phyloP scores from a whole-genome alignment of 805 yeast species.

The Ogataea naganishii region DNA sequence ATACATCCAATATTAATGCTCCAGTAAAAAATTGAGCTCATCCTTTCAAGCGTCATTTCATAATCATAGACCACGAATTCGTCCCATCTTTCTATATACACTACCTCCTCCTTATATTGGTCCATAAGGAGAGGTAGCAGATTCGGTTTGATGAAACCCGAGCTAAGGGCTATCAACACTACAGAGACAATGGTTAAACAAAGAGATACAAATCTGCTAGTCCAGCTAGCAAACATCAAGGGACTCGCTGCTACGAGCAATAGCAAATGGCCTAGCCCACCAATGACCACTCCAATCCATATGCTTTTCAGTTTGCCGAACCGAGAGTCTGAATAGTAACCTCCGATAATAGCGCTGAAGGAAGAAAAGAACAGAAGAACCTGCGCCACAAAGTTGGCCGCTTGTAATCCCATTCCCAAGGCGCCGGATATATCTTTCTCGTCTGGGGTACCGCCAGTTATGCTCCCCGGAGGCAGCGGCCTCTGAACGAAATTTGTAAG shows the following conservation, averaged over 20 bases:
- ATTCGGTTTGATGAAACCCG: slow-evolving; percentile 48
- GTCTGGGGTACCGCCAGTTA: slow-evolving; percentile 19
- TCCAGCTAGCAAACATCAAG: slow-evolving; percentile 11
- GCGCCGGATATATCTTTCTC: slow-evolving; percentile 39
- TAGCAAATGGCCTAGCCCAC: slow-evolving; percentile 36
- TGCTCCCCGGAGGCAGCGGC: slow-evolving; percentile 37
- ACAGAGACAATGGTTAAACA: slow-evolving; percentile 29
- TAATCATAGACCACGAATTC: slow-evolving; percentile 51
- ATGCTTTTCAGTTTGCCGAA: slow-evolving; percentile 39
- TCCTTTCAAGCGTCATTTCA: slow-evolving; percentile 29
- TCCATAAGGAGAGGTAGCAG: slow-evolving; percentile 43
- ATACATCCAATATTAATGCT: slow-evolving; percentile 46
- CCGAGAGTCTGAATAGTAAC: slow-evolving; percentile 40
- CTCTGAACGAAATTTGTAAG: slow-evolving; percentile 43
- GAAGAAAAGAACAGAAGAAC: slow-evolving; percentile 38
- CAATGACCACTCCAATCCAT: slow-evolving; percentile 36
- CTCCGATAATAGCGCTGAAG: slow-evolving; percentile 40
- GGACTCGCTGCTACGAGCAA: slow-evolving; percentile 41
- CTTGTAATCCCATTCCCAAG: slow-evolving; percentile 33
- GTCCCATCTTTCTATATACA: too few species aligned
- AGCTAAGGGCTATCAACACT: slow-evolving; percentile 31
- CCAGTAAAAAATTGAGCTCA: slow-evolving; percentile 40
- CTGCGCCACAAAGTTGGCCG: slow-evolving; percentile 36
- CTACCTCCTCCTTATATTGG: slow-evolving; percentile 51
- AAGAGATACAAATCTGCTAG: slow-evolving; percentile 22